phyloP scores from a whole-genome alignment of 192 early-diverging fungal species.

The Chytriomyces confervae region DNA sequence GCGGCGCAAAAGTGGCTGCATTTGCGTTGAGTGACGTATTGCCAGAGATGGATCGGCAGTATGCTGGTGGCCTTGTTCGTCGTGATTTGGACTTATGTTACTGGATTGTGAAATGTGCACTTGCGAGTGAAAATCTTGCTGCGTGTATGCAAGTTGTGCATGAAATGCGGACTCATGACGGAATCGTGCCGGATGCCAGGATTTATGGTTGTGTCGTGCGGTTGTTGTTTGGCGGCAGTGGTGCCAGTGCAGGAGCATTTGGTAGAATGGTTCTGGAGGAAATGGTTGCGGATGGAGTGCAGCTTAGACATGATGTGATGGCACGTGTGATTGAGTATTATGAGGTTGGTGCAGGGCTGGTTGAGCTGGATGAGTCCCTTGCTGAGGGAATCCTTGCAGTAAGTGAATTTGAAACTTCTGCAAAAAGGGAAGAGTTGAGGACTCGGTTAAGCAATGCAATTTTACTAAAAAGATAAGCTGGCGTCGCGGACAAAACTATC shows the following conservation, averaged over 20 bases:
- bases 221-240: neutral
- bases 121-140: neutral
- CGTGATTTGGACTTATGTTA: neutral
- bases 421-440: too few species aligned
- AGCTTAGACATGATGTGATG: neutral
- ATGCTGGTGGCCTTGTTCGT: neutral
- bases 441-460: too few species aligned
- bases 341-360: neutral
- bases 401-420: neutral
- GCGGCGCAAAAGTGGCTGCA: neutral
- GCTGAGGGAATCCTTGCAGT: neutral
- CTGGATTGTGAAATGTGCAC: conserved; percentile 7
- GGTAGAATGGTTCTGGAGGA: conserved; percentile 4
- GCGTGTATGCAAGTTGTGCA: neutral
- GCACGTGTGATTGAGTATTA: neutral
- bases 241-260: conserved; percentile 1
- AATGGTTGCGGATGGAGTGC: neutral
- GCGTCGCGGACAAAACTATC: too few species aligned
- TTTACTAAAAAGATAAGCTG: too few species aligned
- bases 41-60: conserved; percentile 19
- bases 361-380: neutral
- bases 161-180: neutral
- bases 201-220: conserved; percentile 14
- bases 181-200: neutral
- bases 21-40: conserved; percentile 3